phyloP scores from a whole-genome alignment of 768 basidiomycete genomes.

The Naganishia antarctica region DNA sequence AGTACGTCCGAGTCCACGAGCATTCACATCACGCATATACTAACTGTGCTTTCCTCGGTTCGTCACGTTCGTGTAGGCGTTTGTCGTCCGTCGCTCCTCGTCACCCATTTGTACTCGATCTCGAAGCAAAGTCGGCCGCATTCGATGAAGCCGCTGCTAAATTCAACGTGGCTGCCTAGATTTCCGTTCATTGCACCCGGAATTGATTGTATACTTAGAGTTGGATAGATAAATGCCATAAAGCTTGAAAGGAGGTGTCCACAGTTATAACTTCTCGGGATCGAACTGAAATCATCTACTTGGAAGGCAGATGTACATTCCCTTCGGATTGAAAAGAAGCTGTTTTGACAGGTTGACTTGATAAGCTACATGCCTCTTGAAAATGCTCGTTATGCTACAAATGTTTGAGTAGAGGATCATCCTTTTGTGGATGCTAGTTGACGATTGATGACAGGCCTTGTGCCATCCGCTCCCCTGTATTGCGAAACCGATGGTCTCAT shows the following conservation, averaged over 20 bases:
- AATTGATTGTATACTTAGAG: slow-evolving; percentile 3
- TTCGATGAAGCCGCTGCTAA: slow-evolving; percentile 52
- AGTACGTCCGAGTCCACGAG: too few relatives aligned
- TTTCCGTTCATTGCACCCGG: background rate
- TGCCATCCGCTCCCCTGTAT: background rate
- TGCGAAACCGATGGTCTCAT: too few relatives aligned
- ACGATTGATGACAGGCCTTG: too few relatives aligned
- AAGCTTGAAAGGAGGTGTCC: background rate
- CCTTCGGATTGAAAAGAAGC: too few relatives aligned
- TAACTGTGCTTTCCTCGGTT: background rate
- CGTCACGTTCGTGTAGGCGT: slow-evolving; percentile 33
- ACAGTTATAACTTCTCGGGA: too few relatives aligned
- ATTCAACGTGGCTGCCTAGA: slow-evolving; percentile 42
- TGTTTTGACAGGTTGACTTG: too few relatives aligned
- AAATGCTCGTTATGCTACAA: slow-evolving; percentile 7
- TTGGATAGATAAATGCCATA: background rate
- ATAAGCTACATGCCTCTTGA: slow-evolving; percentile 7
- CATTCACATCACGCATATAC: too few relatives aligned
- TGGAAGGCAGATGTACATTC: too few relatives aligned
- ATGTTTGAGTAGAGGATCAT: background rate
- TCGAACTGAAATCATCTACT: too few relatives aligned
- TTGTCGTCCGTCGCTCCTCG: slow-evolving; percentile 38
- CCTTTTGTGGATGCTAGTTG: background rate
- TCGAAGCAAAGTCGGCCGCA: slow-evolving; percentile 43
- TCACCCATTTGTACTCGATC: slow-evolving; percentile 48